These are phyloP conservation scores for Saturnispora bothae DNA, from an alignment of 805 yeast species.

Conservation along the genomic window DNA sequence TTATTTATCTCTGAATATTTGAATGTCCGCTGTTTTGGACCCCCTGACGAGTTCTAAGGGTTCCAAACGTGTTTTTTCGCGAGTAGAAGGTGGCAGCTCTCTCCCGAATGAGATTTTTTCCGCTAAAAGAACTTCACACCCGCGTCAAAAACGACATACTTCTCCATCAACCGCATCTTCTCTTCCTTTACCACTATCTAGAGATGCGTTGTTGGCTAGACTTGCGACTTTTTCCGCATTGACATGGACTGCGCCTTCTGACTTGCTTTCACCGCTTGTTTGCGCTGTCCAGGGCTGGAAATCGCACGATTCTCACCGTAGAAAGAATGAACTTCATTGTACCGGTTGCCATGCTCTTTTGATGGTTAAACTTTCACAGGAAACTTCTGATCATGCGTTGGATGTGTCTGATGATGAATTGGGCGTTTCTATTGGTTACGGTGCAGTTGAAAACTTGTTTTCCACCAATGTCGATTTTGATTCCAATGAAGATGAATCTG, in stretches of 20 bases:
- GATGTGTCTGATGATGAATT: conserved; percentile 10
- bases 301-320: conserved; percentile 24
- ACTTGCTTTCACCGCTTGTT: conserved; percentile 32
- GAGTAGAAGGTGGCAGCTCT: too few relatives aligned
- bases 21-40: too few relatives aligned
- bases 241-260: conserved; percentile 35
- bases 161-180: not conserved
- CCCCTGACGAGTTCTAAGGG: too few relatives aligned
- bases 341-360: conserved; percentile 25
- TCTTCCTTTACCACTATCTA: conserved; percentile 8
- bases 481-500: conserved; percentile 15
- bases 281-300: conserved; percentile 47
- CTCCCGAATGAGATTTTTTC: not conserved
- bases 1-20: too few relatives aligned
- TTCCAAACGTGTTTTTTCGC: not conserved
- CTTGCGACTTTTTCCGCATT: conserved; percentile 34
- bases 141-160: not conserved
- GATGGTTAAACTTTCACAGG: conserved; percentile 15
- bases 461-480: not conserved
- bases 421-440: conserved; percentile 7
- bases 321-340: conserved; percentile 27
- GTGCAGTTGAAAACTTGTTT: conserved; percentile 5
- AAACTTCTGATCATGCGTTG: not conserved
- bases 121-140: not conserved
- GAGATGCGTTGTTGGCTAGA: conserved; percentile 28